Conservation (phyloP, 805 yeast species). For the Geotrichum ghanense region DNA sequence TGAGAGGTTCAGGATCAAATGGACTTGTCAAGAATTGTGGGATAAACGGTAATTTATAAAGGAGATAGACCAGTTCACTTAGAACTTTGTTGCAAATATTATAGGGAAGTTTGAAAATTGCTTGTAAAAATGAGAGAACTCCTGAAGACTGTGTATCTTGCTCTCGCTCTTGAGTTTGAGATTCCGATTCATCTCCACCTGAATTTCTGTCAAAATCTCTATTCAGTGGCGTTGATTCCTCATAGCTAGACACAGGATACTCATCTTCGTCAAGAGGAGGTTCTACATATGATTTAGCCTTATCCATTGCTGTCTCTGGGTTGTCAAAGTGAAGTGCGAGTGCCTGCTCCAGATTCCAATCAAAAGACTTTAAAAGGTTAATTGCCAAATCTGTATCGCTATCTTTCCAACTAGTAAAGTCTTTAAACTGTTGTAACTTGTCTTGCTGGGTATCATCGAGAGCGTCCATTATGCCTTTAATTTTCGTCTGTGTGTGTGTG, state of each 20-base stretch:
- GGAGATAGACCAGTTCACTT: conserved; percentile 17
- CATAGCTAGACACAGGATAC: not conserved
- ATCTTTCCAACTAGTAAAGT: conserved; percentile 22
- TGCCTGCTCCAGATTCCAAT: conserved; percentile 31
- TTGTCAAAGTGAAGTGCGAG: conserved; percentile 13
- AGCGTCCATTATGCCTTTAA: not conserved
- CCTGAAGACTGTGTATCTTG: conserved; percentile 16
- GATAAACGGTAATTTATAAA: conserved; percentile 26
- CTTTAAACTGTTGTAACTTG: conserved; percentile 21
- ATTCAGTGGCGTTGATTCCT: not conserved
- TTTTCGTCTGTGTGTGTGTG: too few relatives aligned
- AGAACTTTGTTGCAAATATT: conserved; percentile 23
- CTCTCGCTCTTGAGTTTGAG: not conserved
- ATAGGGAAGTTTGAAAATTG: conserved; percentile 26
- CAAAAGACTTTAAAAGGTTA: conserved; percentile 21
- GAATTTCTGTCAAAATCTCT: not conserved
- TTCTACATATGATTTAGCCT: conserved; percentile 6
- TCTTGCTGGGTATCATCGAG: conserved; percentile 7
- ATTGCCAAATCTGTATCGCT: conserved; percentile 21
- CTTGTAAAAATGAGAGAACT: conserved; percentile 20
- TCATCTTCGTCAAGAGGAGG: not conserved
- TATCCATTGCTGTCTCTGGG: conserved; percentile 3
- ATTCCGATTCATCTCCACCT: too few relatives aligned
- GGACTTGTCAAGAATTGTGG: conserved; percentile 16
- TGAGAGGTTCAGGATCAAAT: not conserved